These are phyloP conservation scores for Aspergillus taichungensis DNA, from an alignment of 495 filamentous ascomycete genomes.

Conservation along the genomic window DNA sequence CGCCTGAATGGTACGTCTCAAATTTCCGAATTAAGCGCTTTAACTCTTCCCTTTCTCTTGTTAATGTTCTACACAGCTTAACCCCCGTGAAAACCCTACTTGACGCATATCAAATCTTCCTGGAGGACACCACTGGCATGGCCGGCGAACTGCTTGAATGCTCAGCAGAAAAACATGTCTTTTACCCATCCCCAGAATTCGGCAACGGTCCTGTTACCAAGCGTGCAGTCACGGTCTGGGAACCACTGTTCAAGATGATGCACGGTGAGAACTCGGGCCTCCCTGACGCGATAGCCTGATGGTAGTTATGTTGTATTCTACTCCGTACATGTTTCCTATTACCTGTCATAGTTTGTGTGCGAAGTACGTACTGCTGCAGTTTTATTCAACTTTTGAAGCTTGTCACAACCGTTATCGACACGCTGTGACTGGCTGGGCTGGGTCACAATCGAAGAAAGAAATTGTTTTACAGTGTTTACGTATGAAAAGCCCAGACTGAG, in stretches of 20 bases:
- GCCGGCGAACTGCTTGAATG: constrained; percentile 20
- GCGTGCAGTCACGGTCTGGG: constrained; percentile 23
- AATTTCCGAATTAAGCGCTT: not conserved
- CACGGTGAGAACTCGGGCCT: constrained; percentile 19
- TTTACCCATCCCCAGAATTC: constrained; percentile 11
- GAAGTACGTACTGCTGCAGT: too few relatives aligned
- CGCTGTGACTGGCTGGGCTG: too few relatives aligned
- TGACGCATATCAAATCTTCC: constrained; percentile 15
- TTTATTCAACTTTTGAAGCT: too few relatives aligned
- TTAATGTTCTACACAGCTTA: constrained; percentile 4
- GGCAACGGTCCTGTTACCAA: constrained; percentile 20
- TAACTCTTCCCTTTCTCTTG: too few relatives aligned
- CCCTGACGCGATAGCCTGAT: constrained; percentile 17
- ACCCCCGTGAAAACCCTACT: constrained; percentile 20
- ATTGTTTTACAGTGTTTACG: too few relatives aligned
- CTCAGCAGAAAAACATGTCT: constrained; percentile 19
- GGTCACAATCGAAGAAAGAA: too few relatives aligned
- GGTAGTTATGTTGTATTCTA: too few relatives aligned
- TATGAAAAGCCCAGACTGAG: too few relatives aligned
- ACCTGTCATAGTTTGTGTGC: too few relatives aligned
- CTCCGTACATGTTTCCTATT: too few relatives aligned
- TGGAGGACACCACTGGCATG: constrained; percentile 21
- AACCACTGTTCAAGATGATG: constrained; percentile 21
- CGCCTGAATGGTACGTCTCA: constrained; percentile 15
- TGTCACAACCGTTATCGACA: too few relatives aligned